A percentile compares a stretch with the other conserved stretches of the same genome.
phyloP scores from a whole-genome alignment of 495 filamentous ascomycete genomes.

The Xylaria scruposa region DNA sequence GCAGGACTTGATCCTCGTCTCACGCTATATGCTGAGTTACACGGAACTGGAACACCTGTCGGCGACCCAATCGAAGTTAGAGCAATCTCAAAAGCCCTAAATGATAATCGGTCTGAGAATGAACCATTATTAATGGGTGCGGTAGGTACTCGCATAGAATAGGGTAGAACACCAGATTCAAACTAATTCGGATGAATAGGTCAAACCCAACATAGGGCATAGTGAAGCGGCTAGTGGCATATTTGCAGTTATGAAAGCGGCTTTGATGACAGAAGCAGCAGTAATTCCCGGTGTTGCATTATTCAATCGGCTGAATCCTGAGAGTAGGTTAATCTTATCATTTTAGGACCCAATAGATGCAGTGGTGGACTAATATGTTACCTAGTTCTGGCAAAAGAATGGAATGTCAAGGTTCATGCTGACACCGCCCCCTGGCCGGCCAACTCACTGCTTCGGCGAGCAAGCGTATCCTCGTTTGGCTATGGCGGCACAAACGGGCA shows the following conservation, averaged over 20 bases:
- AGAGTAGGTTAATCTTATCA: neutral
- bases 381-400: constrained; percentile 4
- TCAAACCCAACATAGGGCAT: constrained; percentile 11
- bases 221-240: neutral
- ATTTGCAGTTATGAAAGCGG: constrained; percentile 4
- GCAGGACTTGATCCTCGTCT: constrained; percentile 40
- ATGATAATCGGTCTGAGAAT: neutral
- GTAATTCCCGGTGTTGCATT: constrained; percentile 6
- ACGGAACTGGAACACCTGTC: constrained; percentile 41
- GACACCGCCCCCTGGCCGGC: neutral
- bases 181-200: neutral
- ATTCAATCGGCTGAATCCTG: constrained; percentile 7
- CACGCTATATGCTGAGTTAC: constrained; percentile 50
- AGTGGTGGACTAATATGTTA: neutral
- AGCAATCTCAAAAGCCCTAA: neutral
- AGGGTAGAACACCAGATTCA: neutral
- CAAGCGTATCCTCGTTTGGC: neutral
- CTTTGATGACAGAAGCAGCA: constrained; percentile 6
- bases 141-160: neutral
- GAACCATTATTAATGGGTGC: constrained; percentile 57
- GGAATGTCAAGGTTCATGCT: constrained; percentile 1
- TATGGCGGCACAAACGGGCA: constrained; percentile 7
- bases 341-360: neutral
- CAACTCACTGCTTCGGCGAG: neutral
- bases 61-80: constrained; percentile 7